Percentiles rank a stretch among this genome's conserved stretches.
phyloP scores from a whole-genome alignment of 2,329 filamentous ascomycete species.

The Fonsecaea multimorphosa region DNA sequence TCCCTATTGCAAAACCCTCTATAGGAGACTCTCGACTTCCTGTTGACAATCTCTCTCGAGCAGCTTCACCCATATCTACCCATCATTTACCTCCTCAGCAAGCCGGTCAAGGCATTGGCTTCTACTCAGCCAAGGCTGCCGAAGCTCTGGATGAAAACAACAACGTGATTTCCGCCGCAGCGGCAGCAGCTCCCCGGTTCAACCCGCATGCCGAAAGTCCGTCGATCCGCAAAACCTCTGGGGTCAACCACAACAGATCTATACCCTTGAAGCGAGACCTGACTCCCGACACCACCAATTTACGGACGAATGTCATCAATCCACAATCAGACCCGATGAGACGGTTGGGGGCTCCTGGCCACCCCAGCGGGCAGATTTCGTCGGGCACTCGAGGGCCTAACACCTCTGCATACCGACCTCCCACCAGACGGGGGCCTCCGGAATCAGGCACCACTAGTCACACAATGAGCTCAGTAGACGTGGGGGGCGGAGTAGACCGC shows the following conservation, averaged over 20 bases:
- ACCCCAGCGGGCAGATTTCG: slow-evolving; percentile 14
- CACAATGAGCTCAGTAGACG: slow-evolving; percentile 35
- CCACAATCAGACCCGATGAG: slow-evolving; percentile 28
- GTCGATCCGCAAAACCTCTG: slow-evolving; percentile 86
- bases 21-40: slow-evolving; percentile 13
- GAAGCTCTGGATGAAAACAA: slow-evolving; percentile 62
- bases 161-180: slow-evolving; percentile 50
- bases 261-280: slow-evolving; percentile 67
- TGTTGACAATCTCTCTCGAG: slow-evolving; percentile 19
- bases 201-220: slow-evolving; percentile 79
- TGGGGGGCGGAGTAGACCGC: slow-evolving; percentile 26
- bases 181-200: slow-evolving; percentile 62
- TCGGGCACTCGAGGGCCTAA: slow-evolving; percentile 21
- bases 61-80: slow-evolving; percentile 35
- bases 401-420: slow-evolving; percentile 47
- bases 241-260: slow-evolving; percentile 80
- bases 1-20: slow-evolving; percentile 7
- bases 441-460: slow-evolving; percentile 38
- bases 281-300: slow-evolving; percentile 42
- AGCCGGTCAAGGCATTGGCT: slow-evolving; percentile 50
- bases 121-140: slow-evolving; percentile 74
- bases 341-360: slow-evolving; percentile 29
- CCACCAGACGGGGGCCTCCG: slow-evolving; percentile 50
- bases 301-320: slow-evolving; percentile 29
- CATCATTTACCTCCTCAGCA: slow-evolving; percentile 29